Base-by-base conservation (phyloP, 2,329 filamentous ascomycete species). In the Phialophora tarda region DNA sequence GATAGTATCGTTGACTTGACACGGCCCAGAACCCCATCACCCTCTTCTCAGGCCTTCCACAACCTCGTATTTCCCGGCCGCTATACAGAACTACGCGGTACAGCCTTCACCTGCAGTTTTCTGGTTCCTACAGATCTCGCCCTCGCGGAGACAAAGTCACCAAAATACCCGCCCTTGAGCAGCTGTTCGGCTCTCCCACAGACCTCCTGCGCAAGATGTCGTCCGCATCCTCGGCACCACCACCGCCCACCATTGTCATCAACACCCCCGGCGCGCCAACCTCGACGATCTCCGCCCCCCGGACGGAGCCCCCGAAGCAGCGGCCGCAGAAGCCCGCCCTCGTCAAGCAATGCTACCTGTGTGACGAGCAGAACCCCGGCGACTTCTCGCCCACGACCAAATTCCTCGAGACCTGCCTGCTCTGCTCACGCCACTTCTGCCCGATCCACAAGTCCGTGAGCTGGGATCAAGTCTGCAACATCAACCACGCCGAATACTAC, bases 311-410 rank as follows among this genome's bases (percentile, higher is more conserved):
- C 5, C 10, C 57, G 6, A 53, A 61, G 21, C 57, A 30, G 30
- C 58, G 59, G 17, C 62, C 63, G 7, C 63, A 65, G 59, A 69
- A 68, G 53, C 64, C 59, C 14, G 64, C 60, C 11, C 68, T 65
- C 24, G 64, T 68, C 51, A 64, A 68, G 54, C 64, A 66, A 4
- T 73, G 71, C 59, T 73, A 72, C 62, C 71, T 73, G 47, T 73
- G 71, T 58, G 71, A 73, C 67, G 71, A 73, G 63, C 71, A 73
- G 53, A 73, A 73, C 57, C 71, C 71, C 2, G 71, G 71, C 55
- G 71, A 73, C 63, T 73, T 73, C 67, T 64, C 60, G n/a, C 71
- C 71, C 2, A 73, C 71, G 10, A 73, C 71, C 41, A 73, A 73
- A 51, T 71, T 59, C 65, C 71, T 73, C 67, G 67, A 71, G 55